Conservation (phyloP, 768 basidiomycete genomes). For the Lactarius indigo region DNA sequence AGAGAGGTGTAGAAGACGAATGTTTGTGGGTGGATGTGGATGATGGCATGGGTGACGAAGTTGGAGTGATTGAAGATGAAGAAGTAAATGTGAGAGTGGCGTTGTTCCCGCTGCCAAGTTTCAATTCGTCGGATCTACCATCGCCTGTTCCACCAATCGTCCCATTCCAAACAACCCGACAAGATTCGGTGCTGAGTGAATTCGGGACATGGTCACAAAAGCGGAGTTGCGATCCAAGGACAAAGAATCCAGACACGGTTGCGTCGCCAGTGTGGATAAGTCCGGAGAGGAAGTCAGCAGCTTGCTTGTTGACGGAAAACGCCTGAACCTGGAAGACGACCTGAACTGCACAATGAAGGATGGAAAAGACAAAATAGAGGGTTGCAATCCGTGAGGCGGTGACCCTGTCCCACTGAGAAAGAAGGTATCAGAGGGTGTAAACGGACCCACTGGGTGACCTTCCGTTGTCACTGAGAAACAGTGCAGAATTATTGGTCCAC, state of each 20-base stretch:
- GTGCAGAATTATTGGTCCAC: neutral
- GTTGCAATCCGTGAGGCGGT: constrained; percentile 64
- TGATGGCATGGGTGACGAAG: constrained; percentile 5
- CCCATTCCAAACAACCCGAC: constrained; percentile 56
- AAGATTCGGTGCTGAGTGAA: constrained; percentile 35
- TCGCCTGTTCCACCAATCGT: constrained; percentile 22
- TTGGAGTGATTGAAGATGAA: constrained; percentile 3
- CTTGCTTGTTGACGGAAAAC: constrained; percentile 59
- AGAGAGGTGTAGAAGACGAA: constrained; percentile 3
- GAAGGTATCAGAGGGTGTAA: neutral
- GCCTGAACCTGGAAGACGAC: constrained; percentile 65
- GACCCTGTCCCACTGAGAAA: constrained; percentile 60
- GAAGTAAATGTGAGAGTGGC: constrained; percentile 4
- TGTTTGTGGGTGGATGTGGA: neutral
- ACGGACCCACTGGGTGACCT: neutral
- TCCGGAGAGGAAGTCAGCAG: constrained; percentile 48
- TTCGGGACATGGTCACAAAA: constrained; percentile 55
- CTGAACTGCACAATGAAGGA: constrained; percentile 64
- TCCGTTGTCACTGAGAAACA: neutral
- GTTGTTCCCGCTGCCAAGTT: constrained; percentile 26
- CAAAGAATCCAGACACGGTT: constrained; percentile 56
- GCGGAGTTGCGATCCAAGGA: constrained; percentile 48
- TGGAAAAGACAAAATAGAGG: constrained; percentile 63
- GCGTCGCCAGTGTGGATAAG: constrained; percentile 51
- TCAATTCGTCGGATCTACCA: neutral